Base-by-base conservation (phyloP, 371 early-diverging fungal species). In the Mortierella sp. region DNA sequence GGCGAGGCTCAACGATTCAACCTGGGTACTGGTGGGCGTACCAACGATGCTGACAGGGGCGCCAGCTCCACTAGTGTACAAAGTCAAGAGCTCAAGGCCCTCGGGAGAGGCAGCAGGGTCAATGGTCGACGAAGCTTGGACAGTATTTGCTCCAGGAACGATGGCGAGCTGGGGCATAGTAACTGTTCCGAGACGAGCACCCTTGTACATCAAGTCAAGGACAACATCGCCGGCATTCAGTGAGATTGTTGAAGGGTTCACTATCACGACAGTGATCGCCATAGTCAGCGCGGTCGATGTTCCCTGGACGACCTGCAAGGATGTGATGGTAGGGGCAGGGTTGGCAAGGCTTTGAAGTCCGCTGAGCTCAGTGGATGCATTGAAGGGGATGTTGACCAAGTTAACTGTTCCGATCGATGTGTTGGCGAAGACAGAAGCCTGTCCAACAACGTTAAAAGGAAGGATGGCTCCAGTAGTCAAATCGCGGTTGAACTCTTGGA, bases 331-430 rank as follows among this genome's bases (percentile, higher is more conserved):
- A 0, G 84, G 80, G 6, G 86, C 82, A 1, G 84, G 79, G 56
- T 79, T 80, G 70, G 80, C 83, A 26, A 87, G 63, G 56, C 82
- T 83, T 60, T 84, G 83, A 39, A 87, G 79, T 56, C 86, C 88
- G 27, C 78, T 70, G 17, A 87, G 79, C 15, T 65, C 51, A 3
- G 86, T 84, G 15, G 81, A 72, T 7, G 85, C 84, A 6, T 83
- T 80, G 64, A 86, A 83, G 9, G 84, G 80, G 50, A 87, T 81
- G 39, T 82, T 83, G 56, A 80, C 57, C 54, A 86, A 57, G 47
- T 72, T 80, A 58, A 87, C 79, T 12, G 58, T 50, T 23, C 88
- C 88, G 52, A 85, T 81, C 12, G 88, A 82, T 0, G 88, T 87
- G 34, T 67, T 56, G 14, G 82, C 82, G 48, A 72, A 78, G 50